Base-by-base conservation (phyloP, 1,139 yeast species). In the Kodamaea derodonti region DNA sequence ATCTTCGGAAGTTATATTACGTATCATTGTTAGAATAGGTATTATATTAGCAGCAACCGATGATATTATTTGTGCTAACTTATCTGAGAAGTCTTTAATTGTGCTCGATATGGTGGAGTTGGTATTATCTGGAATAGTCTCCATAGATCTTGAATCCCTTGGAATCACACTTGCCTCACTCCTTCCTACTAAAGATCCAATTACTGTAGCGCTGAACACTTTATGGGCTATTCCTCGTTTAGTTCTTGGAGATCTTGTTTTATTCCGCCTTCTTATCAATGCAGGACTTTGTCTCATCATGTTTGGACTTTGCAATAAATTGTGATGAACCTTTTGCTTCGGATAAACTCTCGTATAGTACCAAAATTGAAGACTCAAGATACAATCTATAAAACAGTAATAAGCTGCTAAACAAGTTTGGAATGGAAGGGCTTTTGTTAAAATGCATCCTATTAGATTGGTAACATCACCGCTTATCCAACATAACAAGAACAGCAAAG, bases 381-480 rank as follows among this genome's bases (percentile, higher is more conserved):
- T 51, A 31, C 49, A 36, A 33, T 54, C 58, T 4, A 54, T 50
- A 37, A 53, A 52, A 42, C 59, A 54, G 41, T 53, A 54, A 36
- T 54, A 54, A 2, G 51, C 41, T 0, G 59, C 59, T 25, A 54
- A 41, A 32, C 49, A 48, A 5, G 51, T 52, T 38, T 54, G 59
- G 36, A 54, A 54, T n/a, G 58, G 55, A 15, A 53, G 45, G 2
- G 59, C 59, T 3, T 46, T 37, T 2, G 59, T 52, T 32, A 54
- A 39, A 4, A 53, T 20, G 30, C 59, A 54, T 8, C 58, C 59
- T 3, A 48, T 14, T 24, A 54, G 42, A 37, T 53, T 53, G 24
- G 58, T 49, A 31, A 44, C 42, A 25, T 54, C 59, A 11, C 59
- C 59, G 10, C 47, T 41, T 23, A 52, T 51, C 59, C 59, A 54